Conservation (phyloP, 495 filamentous ascomycete species). For the Clavariopsis aquatica region DNA sequence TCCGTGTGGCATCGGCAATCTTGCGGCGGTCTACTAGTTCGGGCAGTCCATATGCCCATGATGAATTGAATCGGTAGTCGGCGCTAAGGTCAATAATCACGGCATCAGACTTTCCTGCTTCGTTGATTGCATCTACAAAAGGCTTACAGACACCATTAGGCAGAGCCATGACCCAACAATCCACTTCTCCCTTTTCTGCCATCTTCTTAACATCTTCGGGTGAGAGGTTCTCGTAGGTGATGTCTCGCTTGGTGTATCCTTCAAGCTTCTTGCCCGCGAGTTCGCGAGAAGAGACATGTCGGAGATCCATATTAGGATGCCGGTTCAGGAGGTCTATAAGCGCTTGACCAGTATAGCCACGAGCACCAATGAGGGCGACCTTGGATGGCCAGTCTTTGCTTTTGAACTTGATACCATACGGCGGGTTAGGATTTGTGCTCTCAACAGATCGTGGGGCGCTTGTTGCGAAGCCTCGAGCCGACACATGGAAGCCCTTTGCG, state of each 20-base stretch:
- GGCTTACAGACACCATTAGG: conserved; percentile 97
- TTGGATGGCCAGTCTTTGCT: conserved; percentile 78
- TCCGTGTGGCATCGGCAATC: conserved; percentile 80
- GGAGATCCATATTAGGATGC: conserved; percentile 92
- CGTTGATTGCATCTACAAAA: conserved; percentile 87
- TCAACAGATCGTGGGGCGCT: conserved; percentile 20
- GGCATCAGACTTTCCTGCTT: conserved; percentile 68
- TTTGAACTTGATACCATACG: conserved; percentile 88
- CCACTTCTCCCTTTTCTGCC: conserved; percentile 87
- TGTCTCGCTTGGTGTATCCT: conserved; percentile 89
- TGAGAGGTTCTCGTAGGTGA: conserved; percentile 88
- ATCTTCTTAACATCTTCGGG: conserved; percentile 88
- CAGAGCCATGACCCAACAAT: conserved; percentile 98
- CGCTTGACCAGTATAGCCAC: conserved; percentile 94
- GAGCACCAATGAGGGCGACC: conserved; percentile 90
- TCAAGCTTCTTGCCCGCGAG: conserved; percentile 85
- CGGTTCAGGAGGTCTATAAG: conserved; percentile 85
- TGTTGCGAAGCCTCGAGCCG: conserved; percentile 56
- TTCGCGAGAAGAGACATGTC: conserved; percentile 93
- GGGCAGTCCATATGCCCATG: conserved; percentile 94
- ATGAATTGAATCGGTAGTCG: conserved; percentile 87
- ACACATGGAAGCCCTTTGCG: conserved; percentile 3
- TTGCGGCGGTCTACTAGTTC: conserved; percentile 77
- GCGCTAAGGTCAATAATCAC: conserved; percentile 92
- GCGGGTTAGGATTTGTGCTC: conserved; percentile 94